A percentile compares a stretch with the other conserved stretches of the same genome.
phyloP scores from a whole-genome alignment of 495 filamentous ascomycete genomes.

The Cercophora samala region DNA sequence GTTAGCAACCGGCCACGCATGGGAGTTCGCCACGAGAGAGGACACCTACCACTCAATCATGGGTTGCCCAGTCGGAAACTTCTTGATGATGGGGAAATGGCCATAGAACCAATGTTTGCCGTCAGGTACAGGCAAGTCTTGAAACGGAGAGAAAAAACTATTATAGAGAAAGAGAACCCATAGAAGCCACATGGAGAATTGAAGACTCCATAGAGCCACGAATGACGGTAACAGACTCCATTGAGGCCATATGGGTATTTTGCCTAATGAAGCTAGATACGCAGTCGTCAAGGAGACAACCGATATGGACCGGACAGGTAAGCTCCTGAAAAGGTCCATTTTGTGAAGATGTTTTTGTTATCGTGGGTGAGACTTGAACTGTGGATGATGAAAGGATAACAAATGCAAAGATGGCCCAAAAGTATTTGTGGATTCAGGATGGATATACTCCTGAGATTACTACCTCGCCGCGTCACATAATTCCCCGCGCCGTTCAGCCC shows the following conservation, averaged over 20 bases:
- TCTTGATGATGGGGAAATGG: conserved; percentile 54
- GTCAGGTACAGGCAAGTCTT: conserved; percentile 57
- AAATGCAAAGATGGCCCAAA: background rate
- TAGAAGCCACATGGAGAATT: conserved; percentile 31
- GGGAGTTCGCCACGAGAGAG: background rate
- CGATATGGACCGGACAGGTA: background rate
- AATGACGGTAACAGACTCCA: conserved; percentile 27
- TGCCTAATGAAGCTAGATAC: conserved; percentile 34
- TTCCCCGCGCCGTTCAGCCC: background rate
- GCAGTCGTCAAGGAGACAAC: conserved; percentile 10
- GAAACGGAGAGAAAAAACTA: conserved; percentile 65
- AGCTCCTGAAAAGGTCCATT: background rate
- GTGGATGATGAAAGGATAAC: background rate
- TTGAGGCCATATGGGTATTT: conserved; percentile 27
- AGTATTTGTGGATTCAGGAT: background rate
- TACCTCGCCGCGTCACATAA: background rate
- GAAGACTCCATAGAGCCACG: conserved; percentile 24
- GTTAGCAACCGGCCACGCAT: background rate
- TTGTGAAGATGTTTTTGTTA: background rate
- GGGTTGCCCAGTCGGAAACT: conserved; percentile 58
- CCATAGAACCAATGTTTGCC: conserved; percentile 50
- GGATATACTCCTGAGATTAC: background rate
- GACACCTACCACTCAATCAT: conserved; percentile 55
- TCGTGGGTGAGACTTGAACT: too few species aligned
- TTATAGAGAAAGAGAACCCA: conserved; percentile 66